A percentile compares a stretch with the other conserved stretches of the same genome.
These are phyloP conservation scores for Brassica cretica DNA, from an alignment of 345 rosid species.

Conservation along the genomic window DNA sequence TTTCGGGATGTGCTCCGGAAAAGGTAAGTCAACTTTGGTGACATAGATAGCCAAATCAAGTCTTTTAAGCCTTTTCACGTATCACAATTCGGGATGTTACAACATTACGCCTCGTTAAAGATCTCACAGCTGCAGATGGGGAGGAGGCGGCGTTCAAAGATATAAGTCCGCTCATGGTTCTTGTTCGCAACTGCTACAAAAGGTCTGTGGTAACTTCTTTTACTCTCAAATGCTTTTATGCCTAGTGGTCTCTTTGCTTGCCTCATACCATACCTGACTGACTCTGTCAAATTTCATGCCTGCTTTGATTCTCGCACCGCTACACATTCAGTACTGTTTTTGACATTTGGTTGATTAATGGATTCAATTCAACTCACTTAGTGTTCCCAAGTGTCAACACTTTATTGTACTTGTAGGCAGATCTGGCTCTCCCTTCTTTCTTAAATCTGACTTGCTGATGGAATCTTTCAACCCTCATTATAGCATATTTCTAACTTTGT, in stretches of 20 bases:
- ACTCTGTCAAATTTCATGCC: not conserved
- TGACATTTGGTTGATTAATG: not conserved
- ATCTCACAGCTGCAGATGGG: slow-evolving; percentile 71
- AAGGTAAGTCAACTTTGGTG: too few relatives aligned
- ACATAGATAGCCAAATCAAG: too few relatives aligned
- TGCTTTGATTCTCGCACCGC: not conserved
- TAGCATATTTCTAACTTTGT: slow-evolving; percentile 11
- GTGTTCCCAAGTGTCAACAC: not conserved
- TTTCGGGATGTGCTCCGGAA: too few relatives aligned
- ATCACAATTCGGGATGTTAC: too few relatives aligned
- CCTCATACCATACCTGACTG: not conserved
- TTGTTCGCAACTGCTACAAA: slow-evolving; percentile 82
- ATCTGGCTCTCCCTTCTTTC: not conserved
- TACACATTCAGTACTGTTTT: not conserved
- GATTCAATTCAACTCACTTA: too few relatives aligned
- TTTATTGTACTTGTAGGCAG: not conserved
- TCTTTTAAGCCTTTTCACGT: too few relatives aligned
- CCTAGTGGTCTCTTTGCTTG: not conserved
- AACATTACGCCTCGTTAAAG: slow-evolving; percentile 66
- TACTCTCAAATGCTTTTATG: not conserved
- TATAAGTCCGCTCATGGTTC: slow-evolving; percentile 78
- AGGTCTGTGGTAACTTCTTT: slow-evolving; percentile 39
- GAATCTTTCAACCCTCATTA: not conserved
- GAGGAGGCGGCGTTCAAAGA: slow-evolving; percentile 82
- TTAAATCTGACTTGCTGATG: not conserved